phyloP scores from a whole-genome alignment of 441 rosid species.

The Iberis amara region DNA sequence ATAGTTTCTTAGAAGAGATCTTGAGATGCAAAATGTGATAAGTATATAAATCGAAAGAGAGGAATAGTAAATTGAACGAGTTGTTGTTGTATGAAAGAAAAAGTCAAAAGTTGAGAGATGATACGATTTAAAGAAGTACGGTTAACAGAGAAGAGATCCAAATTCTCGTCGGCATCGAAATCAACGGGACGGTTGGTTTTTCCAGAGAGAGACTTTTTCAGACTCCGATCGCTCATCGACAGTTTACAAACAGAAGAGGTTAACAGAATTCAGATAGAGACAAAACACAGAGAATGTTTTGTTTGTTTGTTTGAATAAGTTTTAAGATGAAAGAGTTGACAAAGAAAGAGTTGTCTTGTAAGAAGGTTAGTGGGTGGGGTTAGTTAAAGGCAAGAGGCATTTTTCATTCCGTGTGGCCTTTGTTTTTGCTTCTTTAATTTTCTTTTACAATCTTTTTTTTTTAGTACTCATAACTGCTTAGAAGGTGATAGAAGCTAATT shows the following conservation, averaged over 20 bases:
- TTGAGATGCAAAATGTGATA: no score
- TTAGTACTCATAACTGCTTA: no score
- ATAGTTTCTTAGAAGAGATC: no score
- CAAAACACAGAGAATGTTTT: slow-evolving; percentile 20
- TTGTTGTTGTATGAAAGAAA: no score
- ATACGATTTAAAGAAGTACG: slow-evolving; percentile 25
- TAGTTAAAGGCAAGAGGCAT: slow-evolving; percentile 20
- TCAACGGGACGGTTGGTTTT: slow-evolving; percentile 17
- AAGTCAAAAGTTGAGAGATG: no score
- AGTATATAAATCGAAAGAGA: no score
- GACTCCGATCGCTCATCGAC: slow-evolving; percentile 29
- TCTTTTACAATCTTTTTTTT: no score
- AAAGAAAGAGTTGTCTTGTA: slow-evolving; percentile 1
- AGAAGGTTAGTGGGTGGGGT: slow-evolving; percentile 8
- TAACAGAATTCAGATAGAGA: slow-evolving; percentile 15
- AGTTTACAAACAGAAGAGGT: slow-evolving; percentile 1
- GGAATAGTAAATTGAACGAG: no score
- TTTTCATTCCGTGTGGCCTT: slow-evolving; percentile 28
- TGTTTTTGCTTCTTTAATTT: no score
- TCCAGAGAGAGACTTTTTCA: slow-evolving; percentile 21
- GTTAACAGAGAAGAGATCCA: slow-evolving; percentile 28
- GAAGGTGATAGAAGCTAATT: no score
- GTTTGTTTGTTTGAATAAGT: not conserved
- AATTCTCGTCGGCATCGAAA: slow-evolving; percentile 25
- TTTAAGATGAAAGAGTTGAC: slow-evolving; percentile 22